Conservation (phyloP, 495 filamentous ascomycete species). For the Mytilinidion resinicola region DNA sequence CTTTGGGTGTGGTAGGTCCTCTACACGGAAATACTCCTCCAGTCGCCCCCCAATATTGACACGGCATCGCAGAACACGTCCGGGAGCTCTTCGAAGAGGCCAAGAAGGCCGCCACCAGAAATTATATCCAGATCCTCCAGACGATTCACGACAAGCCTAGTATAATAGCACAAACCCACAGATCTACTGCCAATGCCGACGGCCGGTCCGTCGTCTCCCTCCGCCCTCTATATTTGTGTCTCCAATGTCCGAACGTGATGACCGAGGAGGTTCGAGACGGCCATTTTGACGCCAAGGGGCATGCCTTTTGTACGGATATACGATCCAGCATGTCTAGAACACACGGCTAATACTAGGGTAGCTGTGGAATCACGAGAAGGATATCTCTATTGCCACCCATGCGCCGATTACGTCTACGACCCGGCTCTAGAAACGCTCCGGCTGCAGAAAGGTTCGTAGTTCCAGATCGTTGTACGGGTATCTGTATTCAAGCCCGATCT, state of each 20-base stretch:
- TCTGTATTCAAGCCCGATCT: background rate
- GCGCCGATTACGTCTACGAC: constrained; percentile 82
- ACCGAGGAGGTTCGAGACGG: constrained; percentile 50
- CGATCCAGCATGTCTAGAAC: constrained; percentile 15
- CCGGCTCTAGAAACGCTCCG: constrained; percentile 69
- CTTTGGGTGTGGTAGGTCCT: constrained; percentile 30
- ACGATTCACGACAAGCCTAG: constrained; percentile 26
- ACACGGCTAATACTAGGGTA: constrained; percentile 30
- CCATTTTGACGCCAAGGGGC: constrained; percentile 53
- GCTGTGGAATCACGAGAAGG: constrained; percentile 78
- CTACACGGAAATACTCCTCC: background rate
- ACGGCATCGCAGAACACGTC: constrained; percentile 29
- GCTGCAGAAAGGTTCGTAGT: constrained; percentile 44
- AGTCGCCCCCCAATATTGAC: constrained; percentile 7
- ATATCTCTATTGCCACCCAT: constrained; percentile 73
- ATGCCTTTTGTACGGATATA: constrained; percentile 54
- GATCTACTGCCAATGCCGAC: constrained; percentile 14
- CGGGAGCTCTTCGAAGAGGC: constrained; percentile 27
- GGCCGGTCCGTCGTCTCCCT: constrained; percentile 39
- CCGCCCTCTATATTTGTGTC: constrained; percentile 57
- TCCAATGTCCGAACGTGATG: constrained; percentile 58
- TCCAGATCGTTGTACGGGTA: background rate
- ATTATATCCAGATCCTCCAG: constrained; percentile 31
- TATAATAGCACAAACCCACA: constrained; percentile 29
- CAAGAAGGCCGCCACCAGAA: constrained; percentile 26